Conservation (phyloP, 2,329 filamentous ascomycete species). For the Trichoderma sp. region DNA sequence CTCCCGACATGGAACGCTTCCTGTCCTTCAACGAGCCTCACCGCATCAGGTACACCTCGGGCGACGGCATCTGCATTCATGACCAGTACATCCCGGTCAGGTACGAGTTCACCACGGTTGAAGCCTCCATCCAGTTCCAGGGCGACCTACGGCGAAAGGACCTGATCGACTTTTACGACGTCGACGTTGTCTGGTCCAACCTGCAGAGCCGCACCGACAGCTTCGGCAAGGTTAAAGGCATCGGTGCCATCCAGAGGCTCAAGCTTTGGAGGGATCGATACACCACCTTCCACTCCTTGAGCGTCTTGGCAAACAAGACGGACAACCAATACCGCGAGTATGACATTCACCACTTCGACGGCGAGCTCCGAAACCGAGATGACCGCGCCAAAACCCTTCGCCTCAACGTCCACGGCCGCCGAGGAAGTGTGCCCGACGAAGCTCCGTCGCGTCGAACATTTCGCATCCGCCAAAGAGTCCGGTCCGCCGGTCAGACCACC, state of each 20-base stretch:
- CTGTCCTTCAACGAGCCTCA: constrained; percentile 48
- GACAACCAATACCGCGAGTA: constrained; percentile 49
- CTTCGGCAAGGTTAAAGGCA: constrained; percentile 49
- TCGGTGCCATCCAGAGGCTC: constrained; percentile 50
- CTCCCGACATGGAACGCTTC: constrained; percentile 48
- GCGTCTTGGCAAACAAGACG: constrained; percentile 46
- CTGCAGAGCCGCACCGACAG: constrained; percentile 47
- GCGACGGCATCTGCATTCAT: constrained; percentile 45
- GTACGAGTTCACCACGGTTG: constrained; percentile 50
- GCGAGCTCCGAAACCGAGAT: constrained; percentile 44
- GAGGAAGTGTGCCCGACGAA: constrained; percentile 41
- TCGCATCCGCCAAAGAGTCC: constrained; percentile 40
- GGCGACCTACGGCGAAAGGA: constrained; percentile 47
- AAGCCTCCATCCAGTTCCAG: constrained; percentile 48
- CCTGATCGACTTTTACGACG: constrained; percentile 49
- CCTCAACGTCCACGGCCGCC: constrained; percentile 40
- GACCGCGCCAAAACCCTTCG: constrained; percentile 45
- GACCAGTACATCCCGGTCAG: constrained; percentile 47
- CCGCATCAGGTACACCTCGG: constrained; percentile 46
- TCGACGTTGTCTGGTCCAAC: constrained; percentile 53
- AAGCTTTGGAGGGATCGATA: constrained; percentile 52
- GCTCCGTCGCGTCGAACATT: constrained; percentile 39
- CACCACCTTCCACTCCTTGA: constrained; percentile 46
- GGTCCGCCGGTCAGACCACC: constrained; percentile 30
- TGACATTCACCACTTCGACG: constrained; percentile 46